Percentiles rank a stretch among this genome's conserved stretches.
Evolutionary conservation across 2,329 filamentous ascomycete genomes (phyloP).

Genomic region (Colletotrichum tabaci): DNA sequence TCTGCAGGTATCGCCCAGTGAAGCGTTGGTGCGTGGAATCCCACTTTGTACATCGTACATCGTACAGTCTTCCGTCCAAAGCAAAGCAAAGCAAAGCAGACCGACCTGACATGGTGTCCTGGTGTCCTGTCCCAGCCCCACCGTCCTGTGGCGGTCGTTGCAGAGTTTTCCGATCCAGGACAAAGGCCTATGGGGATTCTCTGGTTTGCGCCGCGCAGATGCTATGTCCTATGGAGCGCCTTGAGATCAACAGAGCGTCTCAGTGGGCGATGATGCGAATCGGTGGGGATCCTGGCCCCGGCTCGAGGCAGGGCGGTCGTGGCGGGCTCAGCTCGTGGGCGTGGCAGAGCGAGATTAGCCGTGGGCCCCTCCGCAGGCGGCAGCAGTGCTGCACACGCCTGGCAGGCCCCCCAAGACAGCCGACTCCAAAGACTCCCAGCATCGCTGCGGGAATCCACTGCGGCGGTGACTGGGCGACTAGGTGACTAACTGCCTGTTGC

Average conservation of each 20-base stretch:
- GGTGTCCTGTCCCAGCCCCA: constrained; percentile 15
- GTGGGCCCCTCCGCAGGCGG: constrained; percentile 20
- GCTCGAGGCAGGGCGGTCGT: constrained; percentile 29
- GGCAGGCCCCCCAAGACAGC: too few relatives aligned
- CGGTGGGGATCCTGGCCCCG: background rate
- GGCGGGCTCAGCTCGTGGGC: constrained; percentile 29
- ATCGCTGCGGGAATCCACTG: background rate
- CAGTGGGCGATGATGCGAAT: constrained; percentile 32
- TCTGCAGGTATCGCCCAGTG: background rate
- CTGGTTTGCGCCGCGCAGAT: background rate
- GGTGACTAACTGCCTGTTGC: background rate
- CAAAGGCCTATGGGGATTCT: constrained; percentile 21
- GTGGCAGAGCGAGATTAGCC: constrained; percentile 36
- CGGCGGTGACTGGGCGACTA: constrained; percentile 4
- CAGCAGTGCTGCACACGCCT: too few relatives aligned
- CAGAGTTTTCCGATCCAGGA: constrained; percentile 40
- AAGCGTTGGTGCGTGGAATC: background rate
- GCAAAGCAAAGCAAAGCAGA: too few relatives aligned
- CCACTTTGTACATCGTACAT: background rate
- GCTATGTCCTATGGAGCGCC: constrained; percentile 5
- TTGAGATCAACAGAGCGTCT: constrained; percentile 1
- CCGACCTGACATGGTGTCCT: too few relatives aligned
- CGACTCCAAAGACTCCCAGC: background rate
- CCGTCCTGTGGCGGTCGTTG: constrained; percentile 27
- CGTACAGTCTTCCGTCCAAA: background rate